Base-by-base conservation (phyloP, 2,329 filamentous ascomycete genomes). In the Thelonectria blattea region DNA sequence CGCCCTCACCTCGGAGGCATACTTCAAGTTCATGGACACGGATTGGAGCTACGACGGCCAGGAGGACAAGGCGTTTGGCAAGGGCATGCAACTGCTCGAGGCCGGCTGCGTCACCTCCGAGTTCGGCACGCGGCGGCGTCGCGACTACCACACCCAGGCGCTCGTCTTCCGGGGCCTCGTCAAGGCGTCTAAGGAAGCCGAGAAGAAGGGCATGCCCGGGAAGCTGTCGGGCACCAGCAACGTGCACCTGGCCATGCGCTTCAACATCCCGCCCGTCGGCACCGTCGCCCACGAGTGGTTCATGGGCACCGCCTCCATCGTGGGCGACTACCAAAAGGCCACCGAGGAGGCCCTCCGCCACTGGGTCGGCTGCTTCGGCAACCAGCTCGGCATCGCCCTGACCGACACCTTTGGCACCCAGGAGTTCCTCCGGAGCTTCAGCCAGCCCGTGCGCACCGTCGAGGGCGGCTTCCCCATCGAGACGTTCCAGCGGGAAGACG, bases 211-310 rank as follows among this genome's bases (percentile, higher is more conserved):
- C 1, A 84, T 88, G 71, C 78, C 83, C 1, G 93, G 94, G 10
- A 90, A 88, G 73, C 83, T 98, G 48, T 86, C 89, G 0, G 95
- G 95, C 11, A 97, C 94, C 0, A 98, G 93, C 76, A 99, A 99
- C 72, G 95, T 99, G 4, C 94, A 98, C 74, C 87, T 99, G 66
- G 95, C 95, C 11, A 97, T 96, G 92, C 90, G 92, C 71, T 94
- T 96, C 77, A 88, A 87, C 46, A 87, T 97, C 47, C 80, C 87
- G 3, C 93, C 95, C 0, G 86, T 98, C 12, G 95, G 95, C 5
- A 99, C 95, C 0, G 85, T 88, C 2, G 95, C 95, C 1, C 95
- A 99, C 73, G 95, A 99, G 78, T 99, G 95, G 95, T 98, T 97
- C 81, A 99, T 99, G 95, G 93, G 92, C 43, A 94, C 96, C 64